A percentile compares a stretch with the other conserved stretches of the same genome.
Conservation (phyloP, 2,329 filamentous ascomycete genomes). For the Paraconiothyrium brasiliense region DNA sequence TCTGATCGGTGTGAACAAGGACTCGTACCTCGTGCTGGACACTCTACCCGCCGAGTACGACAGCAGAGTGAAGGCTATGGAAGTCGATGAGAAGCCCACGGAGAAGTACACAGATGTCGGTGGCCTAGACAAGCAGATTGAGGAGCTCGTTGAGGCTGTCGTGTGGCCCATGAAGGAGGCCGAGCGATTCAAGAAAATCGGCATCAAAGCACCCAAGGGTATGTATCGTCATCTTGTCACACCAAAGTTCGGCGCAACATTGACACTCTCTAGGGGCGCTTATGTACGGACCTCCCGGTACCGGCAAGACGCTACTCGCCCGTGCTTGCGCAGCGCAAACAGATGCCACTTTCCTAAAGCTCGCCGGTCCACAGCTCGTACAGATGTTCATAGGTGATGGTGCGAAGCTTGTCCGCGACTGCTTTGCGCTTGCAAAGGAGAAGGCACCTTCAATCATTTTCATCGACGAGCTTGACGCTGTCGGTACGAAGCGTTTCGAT, state of each 20-base stretch:
- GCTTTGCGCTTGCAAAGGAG: slow-evolving; percentile 96
- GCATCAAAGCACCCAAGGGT: slow-evolving; percentile 99
- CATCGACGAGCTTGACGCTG: slow-evolving; percentile 96
- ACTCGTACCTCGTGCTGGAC: slow-evolving; percentile 96
- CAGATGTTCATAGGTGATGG: slow-evolving; percentile 99
- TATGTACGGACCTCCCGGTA: slow-evolving; percentile 96
- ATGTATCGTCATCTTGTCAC: slow-evolving; percentile 38
- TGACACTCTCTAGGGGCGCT: slow-evolving; percentile 71
- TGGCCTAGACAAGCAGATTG: slow-evolving; percentile 97
- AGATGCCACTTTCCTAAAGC: slow-evolving; percentile 97
- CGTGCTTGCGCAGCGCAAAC: slow-evolving; percentile 97
- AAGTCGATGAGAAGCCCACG: slow-evolving; percentile 99
- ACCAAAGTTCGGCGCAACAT: slow-evolving; percentile 8
- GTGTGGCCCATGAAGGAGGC: slow-evolving; percentile 99
- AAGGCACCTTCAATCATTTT: slow-evolving; percentile 99
- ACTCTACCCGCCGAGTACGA: slow-evolving; percentile 98
- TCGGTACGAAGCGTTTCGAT: slow-evolving; percentile 99
- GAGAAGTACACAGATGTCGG: slow-evolving; percentile 99
- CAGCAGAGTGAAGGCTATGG: slow-evolving; percentile 99
- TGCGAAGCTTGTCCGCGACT: slow-evolving; percentile 96
- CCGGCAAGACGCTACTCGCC: slow-evolving; percentile 89
- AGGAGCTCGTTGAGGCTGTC: slow-evolving; percentile 96
- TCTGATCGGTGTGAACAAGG: slow-evolving; percentile 98
- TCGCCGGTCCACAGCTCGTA: slow-evolving; percentile 95
- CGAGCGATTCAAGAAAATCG: slow-evolving; percentile 99